Percentiles rank a stretch among this genome's conserved stretches.
phyloP scores from a whole-genome alignment of 768 basidiomycete species.

The Gloeostereum incarnatum region DNA sequence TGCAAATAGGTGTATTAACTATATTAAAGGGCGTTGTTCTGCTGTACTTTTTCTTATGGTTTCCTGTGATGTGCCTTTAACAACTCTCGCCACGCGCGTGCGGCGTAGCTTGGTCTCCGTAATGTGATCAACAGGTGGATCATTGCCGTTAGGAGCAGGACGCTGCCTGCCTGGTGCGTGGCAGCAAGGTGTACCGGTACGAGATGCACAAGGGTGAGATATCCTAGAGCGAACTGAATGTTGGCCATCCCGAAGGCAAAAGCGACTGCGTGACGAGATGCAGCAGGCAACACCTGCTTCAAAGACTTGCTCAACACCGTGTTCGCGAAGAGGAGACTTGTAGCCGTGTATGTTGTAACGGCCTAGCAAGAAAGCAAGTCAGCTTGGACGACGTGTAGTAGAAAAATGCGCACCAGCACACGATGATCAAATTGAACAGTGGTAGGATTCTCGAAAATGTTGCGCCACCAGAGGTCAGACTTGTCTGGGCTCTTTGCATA shows the following conservation, averaged over 20 bases:
- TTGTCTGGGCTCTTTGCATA: slow-evolving; percentile 67
- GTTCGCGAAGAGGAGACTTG: slow-evolving; percentile 51
- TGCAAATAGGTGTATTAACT: too few species aligned
- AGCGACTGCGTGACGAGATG: slow-evolving; percentile 39
- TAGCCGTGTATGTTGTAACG: slow-evolving; percentile 70
- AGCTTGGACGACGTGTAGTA: not conserved
- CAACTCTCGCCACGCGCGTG: slow-evolving; percentile 43
- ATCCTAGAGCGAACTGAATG: slow-evolving; percentile 61
- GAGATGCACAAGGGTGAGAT: slow-evolving; percentile 79
- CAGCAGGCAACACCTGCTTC: slow-evolving; percentile 54
- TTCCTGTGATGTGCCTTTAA: too few species aligned
- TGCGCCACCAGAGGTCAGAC: slow-evolving; percentile 89
- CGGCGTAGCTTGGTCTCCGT: slow-evolving; percentile 59
- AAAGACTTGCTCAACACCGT: too few species aligned
- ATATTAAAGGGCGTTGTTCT: too few species aligned
- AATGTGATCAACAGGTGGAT: slow-evolving; percentile 67
- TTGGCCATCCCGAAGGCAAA: slow-evolving; percentile 75
- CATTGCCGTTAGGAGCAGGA: slow-evolving; percentile 77
- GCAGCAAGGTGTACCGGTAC: slow-evolving; percentile 92
- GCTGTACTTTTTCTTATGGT: not conserved
- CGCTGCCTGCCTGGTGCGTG: slow-evolving; percentile 91
- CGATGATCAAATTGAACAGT: slow-evolving; percentile 98
- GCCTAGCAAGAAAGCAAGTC: slow-evolving; percentile 39
- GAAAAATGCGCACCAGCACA: slow-evolving; percentile 52
- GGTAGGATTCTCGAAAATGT: slow-evolving; percentile 94